Base-by-base conservation (phyloP, 176 grass and related monocot species). In the Hsuehochloa calcarea region DNA sequence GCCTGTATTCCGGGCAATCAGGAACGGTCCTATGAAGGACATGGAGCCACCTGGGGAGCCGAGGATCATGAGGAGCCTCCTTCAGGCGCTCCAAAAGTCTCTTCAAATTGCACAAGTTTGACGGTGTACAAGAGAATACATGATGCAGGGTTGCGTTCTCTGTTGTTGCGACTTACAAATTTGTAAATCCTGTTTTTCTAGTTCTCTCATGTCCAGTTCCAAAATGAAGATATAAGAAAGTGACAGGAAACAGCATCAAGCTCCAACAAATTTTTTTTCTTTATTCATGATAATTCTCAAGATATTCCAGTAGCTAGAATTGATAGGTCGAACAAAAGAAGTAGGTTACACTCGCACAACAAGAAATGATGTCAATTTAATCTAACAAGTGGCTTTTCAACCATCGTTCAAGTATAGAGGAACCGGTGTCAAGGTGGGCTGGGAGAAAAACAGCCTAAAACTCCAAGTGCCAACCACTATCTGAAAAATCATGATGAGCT, bases 21-120 rank as follows among this genome's bases (percentile, higher is more conserved):
- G 96, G 80, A 94, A 99, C 25, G 96, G 93, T 1, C 83, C 88
- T 26, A 61, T 89, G 88, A 96, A 94, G 84, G 82, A 83, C 83
- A 75, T 76, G 76, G 82, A 88, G 63, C 90, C 96, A 38, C 93
- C 93, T 6, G 91, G 93, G 11, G 91, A 96, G 72, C 91, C 93
- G 20, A 91, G 96, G 75, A 96, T 99, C 71, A 99, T 92, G 92
- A 88, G 86, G 47, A 99, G 91, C 70, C 91, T 99, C 55, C 91
- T 99, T 37, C 82, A 91, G 83, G 97, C 97, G 8, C 91, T 99
- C 23, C 86, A 99, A 70, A 94, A 89, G 68, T 90, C 81, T 3
- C 66, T 96, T 31, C 68, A 94, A 31, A 91, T 96, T 55, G 90
- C 97, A 0, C 92, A 40, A 81, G n/a, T 87, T 58, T 94, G 85